phyloP scores from a whole-genome alignment of 139 green algal species.

The Volvox reticuliferus region DNA sequence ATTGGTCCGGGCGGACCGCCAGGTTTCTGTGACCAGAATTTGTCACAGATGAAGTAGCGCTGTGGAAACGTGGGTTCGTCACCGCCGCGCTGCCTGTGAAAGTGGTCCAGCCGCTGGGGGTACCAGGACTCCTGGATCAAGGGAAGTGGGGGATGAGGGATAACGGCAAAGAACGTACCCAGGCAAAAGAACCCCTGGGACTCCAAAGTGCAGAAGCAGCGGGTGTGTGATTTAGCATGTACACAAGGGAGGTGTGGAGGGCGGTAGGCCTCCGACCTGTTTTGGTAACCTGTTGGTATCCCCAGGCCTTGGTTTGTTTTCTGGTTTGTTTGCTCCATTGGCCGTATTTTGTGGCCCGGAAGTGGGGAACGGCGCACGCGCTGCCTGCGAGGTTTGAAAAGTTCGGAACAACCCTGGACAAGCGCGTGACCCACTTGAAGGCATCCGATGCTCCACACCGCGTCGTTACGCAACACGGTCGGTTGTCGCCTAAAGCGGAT shows the following conservation, averaged over 20 bases:
- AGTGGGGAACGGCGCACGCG: no score
- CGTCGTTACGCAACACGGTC: conserved; percentile 3
- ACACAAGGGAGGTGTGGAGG: no score
- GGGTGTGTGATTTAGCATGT: no score
- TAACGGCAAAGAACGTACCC: background rate
- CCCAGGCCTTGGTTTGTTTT: no score
- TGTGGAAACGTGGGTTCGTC: conserved; percentile 43
- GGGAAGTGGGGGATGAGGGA: background rate
- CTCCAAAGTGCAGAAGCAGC: no score
- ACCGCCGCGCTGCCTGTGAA: background rate
- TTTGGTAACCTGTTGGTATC: no score
- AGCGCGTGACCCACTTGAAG: background rate
- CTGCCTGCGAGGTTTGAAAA: no score
- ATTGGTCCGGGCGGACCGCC: conserved; percentile 38
- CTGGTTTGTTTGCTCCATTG: no score
- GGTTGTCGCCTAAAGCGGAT: background rate
- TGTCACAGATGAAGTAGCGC: conserved; percentile 57
- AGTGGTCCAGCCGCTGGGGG: conserved; percentile 61
- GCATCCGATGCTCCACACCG: conserved; percentile 26
- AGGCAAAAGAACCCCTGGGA: no score
- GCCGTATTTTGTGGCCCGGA: no score
- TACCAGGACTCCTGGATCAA: conserved; percentile 47
- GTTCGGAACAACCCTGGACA: no score
- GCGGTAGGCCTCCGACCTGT: no score
- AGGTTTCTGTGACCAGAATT: background rate